These are phyloP conservation scores for Glomus cerebriforme DNA, from an alignment of 192 early-diverging fungal genomes.

Conservation along the genomic window DNA sequence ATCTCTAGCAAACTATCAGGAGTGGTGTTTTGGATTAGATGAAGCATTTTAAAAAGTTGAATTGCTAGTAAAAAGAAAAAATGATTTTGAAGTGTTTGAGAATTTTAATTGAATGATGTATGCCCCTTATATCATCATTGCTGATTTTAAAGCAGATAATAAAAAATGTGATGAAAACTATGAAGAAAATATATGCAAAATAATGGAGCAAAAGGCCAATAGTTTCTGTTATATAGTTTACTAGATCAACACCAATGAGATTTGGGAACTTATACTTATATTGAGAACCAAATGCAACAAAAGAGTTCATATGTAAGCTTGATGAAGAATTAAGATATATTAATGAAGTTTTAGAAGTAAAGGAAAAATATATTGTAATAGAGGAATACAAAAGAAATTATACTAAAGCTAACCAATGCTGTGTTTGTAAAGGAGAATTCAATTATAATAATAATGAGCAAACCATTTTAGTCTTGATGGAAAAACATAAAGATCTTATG, in stretches of 20 bases:
- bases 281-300: background rate
- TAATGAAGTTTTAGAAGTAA: too few relatives aligned
- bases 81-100: constrained; percentile 13
- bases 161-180: background rate
- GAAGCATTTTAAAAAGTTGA: background rate
- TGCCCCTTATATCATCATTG: background rate
- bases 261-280: background rate
- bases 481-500: too few relatives aligned
- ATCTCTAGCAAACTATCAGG: background rate
- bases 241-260: background rate
- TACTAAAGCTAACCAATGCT: too few relatives aligned
- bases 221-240: constrained; percentile 1
- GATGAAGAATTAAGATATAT: background rate
- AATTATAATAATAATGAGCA: too few relatives aligned
- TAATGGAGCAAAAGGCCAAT: constrained; percentile 15
- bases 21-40: background rate
- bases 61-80: background rate
- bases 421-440: too few relatives aligned
- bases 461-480: too few relatives aligned
- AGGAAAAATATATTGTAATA: too few relatives aligned
- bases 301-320: background rate
- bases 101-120: background rate
- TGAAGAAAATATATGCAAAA: background rate
- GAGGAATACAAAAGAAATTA: too few relatives aligned
- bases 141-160: constrained; percentile 4